A percentile compares a stretch with the other conserved stretches of the same genome.
Evolutionary conservation across 768 basidiomycete species (phyloP).

Genomic region (Filobasidium wieringae): DNA sequence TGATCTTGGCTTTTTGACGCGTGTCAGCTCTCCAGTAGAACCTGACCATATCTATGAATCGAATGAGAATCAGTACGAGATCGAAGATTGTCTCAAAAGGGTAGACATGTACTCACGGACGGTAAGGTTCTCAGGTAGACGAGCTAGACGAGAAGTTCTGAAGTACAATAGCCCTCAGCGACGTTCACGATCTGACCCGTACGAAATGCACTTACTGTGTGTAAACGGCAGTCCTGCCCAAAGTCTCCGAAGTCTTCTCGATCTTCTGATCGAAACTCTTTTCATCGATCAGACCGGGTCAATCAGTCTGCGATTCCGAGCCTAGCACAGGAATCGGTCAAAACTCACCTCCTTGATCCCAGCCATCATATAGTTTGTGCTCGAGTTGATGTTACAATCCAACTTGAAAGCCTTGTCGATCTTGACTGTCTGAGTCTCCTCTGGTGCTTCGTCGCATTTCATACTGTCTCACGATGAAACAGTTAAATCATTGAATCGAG

Average conservation of each 20-base stretch:
- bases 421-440: conserved; percentile 56
- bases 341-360: conserved; percentile 66
- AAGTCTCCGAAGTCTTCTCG: conserved; percentile 66
- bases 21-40: conserved; percentile 92
- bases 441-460: conserved; percentile 67
- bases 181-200: not conserved
- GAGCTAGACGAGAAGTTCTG: conserved; percentile 59
- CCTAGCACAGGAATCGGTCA: no score
- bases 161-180: not conserved
- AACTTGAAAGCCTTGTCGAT: conserved; percentile 72
- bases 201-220: conserved; percentile 42
- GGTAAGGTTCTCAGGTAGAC: conserved; percentile 58
- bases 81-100: not conserved
- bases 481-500: not conserved
- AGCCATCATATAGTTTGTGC: conserved; percentile 76
- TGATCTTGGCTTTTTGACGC: conserved; percentile 77
- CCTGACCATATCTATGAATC: conserved; percentile 52
- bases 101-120: conserved; percentile 3
- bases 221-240: conserved; percentile 73
- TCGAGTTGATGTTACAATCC: conserved; percentile 77
- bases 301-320: conserved; percentile 6
- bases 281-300: no score
- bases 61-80: not conserved
- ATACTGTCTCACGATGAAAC: conserved; percentile 44
- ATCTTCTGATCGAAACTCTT: conserved; percentile 79